Percentiles rank a stretch among this genome's conserved stretches.
phyloP scores from a whole-genome alignment of 495 filamentous ascomycete genomes.

The Parachaetomium inaequale region DNA sequence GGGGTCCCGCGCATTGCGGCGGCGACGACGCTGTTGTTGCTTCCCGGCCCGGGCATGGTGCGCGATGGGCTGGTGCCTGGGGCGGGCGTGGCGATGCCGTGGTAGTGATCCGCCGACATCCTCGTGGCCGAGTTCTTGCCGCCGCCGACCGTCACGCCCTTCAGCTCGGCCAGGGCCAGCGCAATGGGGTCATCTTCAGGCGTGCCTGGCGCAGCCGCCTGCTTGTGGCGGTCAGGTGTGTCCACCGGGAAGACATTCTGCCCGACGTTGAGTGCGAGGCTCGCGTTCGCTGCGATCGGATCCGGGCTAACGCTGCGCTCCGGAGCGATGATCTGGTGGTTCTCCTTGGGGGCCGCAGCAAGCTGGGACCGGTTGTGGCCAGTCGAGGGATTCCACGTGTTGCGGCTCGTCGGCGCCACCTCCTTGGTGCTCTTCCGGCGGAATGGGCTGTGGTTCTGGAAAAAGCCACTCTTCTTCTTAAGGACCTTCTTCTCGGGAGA shows the following conservation, averaged over 20 bases:
- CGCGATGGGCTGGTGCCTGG: constrained; percentile 48
- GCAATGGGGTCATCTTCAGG: constrained; percentile 79
- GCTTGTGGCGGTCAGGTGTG: constrained; percentile 60
- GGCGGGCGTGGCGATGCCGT: constrained; percentile 80
- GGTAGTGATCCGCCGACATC: constrained; percentile 88
- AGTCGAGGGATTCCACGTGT: constrained; percentile 53
- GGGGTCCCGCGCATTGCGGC: constrained; percentile 63
- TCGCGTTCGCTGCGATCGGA: constrained; percentile 87
- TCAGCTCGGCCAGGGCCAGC: constrained; percentile 85
- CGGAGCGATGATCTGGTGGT: constrained; percentile 34
- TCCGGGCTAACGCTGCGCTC: constrained; percentile 63
- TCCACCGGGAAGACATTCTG: constrained; percentile 96
- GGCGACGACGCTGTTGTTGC: constrained; percentile 39
- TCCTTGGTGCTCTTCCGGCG: constrained; percentile 86
- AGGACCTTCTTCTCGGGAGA: constrained; percentile 63
- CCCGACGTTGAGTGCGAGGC: constrained; percentile 92
- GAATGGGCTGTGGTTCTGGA: constrained; percentile 91
- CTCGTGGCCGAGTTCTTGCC: constrained; percentile 56
- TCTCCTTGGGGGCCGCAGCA: constrained; percentile 14
- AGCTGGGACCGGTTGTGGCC: constrained; percentile 28
- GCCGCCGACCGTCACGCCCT: constrained; percentile 56
- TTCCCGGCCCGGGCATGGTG: constrained; percentile 37
- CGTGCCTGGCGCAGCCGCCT: constrained; percentile 29
- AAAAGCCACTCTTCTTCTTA: constrained; percentile 88
- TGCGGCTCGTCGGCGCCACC: constrained; percentile 38